Evolutionary conservation across 78 protist species (phyloP).

Genomic region (Planoprotostelium fungivorum): DNA sequence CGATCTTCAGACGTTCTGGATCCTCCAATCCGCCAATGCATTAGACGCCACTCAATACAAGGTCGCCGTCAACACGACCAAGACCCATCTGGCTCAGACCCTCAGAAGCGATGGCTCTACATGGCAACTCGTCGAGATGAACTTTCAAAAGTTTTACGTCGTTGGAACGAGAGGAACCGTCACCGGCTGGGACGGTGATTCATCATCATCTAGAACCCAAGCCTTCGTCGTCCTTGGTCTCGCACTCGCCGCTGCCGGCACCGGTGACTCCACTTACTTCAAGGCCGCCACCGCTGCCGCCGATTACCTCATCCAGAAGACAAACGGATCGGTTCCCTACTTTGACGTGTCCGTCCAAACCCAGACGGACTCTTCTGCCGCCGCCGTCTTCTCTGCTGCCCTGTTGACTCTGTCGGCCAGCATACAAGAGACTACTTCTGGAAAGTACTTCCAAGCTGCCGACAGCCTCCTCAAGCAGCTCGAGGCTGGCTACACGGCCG

Average conservation of each 20-base stretch:
- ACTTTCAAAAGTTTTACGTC: neutral
- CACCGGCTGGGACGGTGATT: neutral
- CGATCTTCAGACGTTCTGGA: neutral
- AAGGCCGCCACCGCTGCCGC: neutral
- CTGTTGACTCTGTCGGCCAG: neutral
- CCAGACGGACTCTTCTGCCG: neutral
- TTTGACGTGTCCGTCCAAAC: neutral
- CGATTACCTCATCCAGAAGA: neutral
- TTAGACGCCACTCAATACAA: neutral
- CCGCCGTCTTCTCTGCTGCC: neutral
- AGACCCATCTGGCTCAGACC: neutral
- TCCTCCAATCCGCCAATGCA: neutral
- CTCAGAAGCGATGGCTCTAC: neutral
- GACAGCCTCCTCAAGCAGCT: neutral
- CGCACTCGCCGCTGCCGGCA: neutral
- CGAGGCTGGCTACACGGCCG: neutral
- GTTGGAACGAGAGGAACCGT: neutral
- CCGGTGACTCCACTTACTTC: neutral
- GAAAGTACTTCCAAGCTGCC: neutral
- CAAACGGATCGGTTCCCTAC: neutral
- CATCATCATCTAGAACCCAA: neutral
- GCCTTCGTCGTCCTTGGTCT: neutral
- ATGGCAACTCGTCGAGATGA: neutral
- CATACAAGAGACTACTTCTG: neutral
- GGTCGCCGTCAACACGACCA: neutral